Conservation (phyloP, 208 protist species). For the Perkinsela sp. region DNA sequence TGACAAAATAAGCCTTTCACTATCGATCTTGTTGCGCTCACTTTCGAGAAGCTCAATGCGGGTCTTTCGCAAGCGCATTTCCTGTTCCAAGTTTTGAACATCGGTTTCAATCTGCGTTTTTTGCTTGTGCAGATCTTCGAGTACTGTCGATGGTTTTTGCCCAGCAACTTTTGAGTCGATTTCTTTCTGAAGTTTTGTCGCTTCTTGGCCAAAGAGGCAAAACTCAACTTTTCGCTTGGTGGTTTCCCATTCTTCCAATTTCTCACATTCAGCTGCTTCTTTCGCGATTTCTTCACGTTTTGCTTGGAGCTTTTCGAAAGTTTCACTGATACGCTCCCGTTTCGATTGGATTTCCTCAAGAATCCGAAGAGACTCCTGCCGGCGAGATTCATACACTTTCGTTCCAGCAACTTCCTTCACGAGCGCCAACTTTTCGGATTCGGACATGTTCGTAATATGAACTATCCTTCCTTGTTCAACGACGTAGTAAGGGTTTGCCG, state of each 20-base stretch:
- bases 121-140: slow-evolving; percentile 7
- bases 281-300: slow-evolving; percentile 70
- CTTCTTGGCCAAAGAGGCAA: slow-evolving; percentile 34
- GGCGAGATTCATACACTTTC: slow-evolving; percentile 80
- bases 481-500: slow-evolving; percentile 96
- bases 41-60: neutral
- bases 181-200: neutral
- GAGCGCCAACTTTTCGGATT: slow-evolving; percentile 73
- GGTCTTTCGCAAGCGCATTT: slow-evolving; percentile 10
- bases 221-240: slow-evolving; percentile 68
- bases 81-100: slow-evolving; percentile 16
- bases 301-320: slow-evolving; percentile 66
- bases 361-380: slow-evolving; percentile 70
- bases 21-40: slow-evolving; percentile 12
- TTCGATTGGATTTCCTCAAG: slow-evolving; percentile 64
- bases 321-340: slow-evolving; percentile 49
- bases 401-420: slow-evolving; percentile 94
- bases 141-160: neutral
- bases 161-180: neutral
- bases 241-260: slow-evolving; percentile 64
- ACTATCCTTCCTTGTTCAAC: slow-evolving; percentile 92
- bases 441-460: slow-evolving; percentile 77
- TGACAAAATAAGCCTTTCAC: slow-evolving; percentile 15
- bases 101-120: slow-evolving; percentile 17
- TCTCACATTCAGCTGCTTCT: slow-evolving; percentile 73